phyloP scores from a whole-genome alignment of 1,284 basidiomycete species.

The Pseudozyma sp. region DNA sequence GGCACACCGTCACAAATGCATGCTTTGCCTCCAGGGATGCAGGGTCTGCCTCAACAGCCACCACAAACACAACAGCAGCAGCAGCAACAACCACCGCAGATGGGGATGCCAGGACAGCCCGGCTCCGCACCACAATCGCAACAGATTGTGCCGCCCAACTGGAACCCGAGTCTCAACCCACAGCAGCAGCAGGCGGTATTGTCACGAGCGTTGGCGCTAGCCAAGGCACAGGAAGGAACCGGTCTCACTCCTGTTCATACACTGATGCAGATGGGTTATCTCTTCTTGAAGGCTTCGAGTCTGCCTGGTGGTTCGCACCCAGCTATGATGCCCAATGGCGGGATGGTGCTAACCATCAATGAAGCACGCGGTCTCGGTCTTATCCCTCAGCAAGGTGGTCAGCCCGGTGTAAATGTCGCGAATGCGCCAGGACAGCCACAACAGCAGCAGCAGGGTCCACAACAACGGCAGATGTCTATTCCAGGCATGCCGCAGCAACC shows the following conservation, averaged over 20 bases:
- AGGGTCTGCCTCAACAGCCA: slow-evolving; percentile 26
- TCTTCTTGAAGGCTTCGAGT: slow-evolving; percentile 62
- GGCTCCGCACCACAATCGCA: slow-evolving; percentile 19
- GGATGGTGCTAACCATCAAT: slow-evolving; percentile 61
- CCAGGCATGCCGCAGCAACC: slow-evolving; percentile 14
- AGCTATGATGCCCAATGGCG: slow-evolving; percentile 50
- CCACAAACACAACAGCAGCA: slow-evolving; percentile 19
- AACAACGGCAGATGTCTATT: slow-evolving; percentile 23
- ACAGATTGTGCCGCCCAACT: slow-evolving; percentile 51
- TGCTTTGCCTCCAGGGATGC: slow-evolving; percentile 28
- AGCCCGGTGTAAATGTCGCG: slow-evolving; percentile 10
- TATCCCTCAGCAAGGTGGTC: slow-evolving; percentile 47
- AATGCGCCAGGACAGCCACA: slow-evolving; percentile 16
- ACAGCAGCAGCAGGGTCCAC: slow-evolving; percentile 16
- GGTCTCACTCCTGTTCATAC: slow-evolving; percentile 56
- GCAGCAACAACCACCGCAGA: slow-evolving; percentile 23
- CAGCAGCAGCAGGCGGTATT: slow-evolving; percentile 62
- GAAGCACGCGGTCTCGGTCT: slow-evolving; percentile 61
- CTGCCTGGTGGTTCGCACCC: slow-evolving; percentile 49
- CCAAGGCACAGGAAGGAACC: slow-evolving; percentile 54
- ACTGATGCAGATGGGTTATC: slow-evolving; percentile 62
- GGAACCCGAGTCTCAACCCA: slow-evolving; percentile 56
- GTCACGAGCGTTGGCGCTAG: slow-evolving; percentile 51
- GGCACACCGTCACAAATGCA: slow-evolving; percentile 49
- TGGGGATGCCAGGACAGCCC: slow-evolving; percentile 31